Percentiles rank a stretch among this genome's conserved stretches.
Evolutionary conservation across 192 early-diverging fungal genomes (phyloP).

Genomic region (Coemansia sp.): DNA sequence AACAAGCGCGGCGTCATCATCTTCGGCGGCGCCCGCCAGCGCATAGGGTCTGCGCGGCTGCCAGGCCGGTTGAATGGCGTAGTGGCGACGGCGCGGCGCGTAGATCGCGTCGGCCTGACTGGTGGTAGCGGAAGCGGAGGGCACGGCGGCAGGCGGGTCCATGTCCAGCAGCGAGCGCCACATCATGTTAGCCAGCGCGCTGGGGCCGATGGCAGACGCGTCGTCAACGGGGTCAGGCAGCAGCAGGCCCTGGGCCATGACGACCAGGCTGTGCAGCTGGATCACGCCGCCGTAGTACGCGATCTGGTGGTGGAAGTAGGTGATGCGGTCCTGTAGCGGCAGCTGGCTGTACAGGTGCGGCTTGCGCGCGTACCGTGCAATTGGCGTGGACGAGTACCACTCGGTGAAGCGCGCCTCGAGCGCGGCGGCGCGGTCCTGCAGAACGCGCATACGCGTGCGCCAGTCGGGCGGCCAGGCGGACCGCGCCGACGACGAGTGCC

Average conservation of each 20-base stretch:
- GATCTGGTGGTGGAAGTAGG: constrained; percentile 50
- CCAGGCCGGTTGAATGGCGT: constrained; percentile 25
- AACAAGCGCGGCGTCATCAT: constrained; percentile 8
- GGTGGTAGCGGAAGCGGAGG: neutral
- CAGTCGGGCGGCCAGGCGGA: constrained; percentile 50
- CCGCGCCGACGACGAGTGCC: constrained; percentile 23
- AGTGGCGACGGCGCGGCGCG: constrained; percentile 35
- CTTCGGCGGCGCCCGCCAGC: constrained; percentile 12
- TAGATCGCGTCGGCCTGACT: constrained; percentile 12
- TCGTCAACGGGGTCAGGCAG: constrained; percentile 40
- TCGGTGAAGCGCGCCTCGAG: constrained; percentile 43
- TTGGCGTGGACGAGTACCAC: constrained; percentile 49
- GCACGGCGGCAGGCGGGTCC: constrained; percentile 1
- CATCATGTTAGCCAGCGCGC: constrained; percentile 33
- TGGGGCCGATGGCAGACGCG: constrained; percentile 22
- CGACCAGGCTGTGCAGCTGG: constrained; percentile 42
- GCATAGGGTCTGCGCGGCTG: constrained; percentile 20
- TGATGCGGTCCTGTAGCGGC: constrained; percentile 48
- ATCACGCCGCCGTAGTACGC: constrained; percentile 50
- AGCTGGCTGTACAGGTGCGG: constrained; percentile 45
- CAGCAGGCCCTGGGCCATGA: constrained; percentile 40
- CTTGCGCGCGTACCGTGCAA: constrained; percentile 34
- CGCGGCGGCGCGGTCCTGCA: constrained; percentile 34
- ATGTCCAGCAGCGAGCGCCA: constrained; percentile 42
- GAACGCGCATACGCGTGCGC: constrained; percentile 49